Base-by-base conservation (phyloP, 192 early-diverging fungal genomes). In the Linnemannia zychae region DNA sequence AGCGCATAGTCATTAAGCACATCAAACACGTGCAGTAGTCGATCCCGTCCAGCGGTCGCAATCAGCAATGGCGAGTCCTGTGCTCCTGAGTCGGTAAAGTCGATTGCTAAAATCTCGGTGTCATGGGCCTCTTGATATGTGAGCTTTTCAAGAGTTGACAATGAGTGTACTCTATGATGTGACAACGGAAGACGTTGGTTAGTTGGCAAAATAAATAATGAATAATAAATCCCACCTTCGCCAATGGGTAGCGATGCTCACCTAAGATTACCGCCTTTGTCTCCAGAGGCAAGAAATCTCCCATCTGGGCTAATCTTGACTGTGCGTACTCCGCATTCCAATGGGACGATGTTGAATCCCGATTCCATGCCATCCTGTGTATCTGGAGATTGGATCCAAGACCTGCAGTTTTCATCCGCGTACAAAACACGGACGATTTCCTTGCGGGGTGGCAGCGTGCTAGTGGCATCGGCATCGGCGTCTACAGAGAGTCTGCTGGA, bases 1-100 rank as follows among this genome's bases (percentile, higher is more conserved):
- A 96, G 77, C 17, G 92, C 87, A 66, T 93, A 95, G 44, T 90
- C 76, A 24, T 77, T 80, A 13, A 67, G 63, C 22, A 93, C 87
- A 84, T 95, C 92, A 88, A 96, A 97, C 12, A 97, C 82, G 72
- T 97, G 95, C 16, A 97, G 73, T 11, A 95, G 75, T 77, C 96
- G 88, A 82, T 97, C 96, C 34, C 96, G 89, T 77, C 93, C 92
- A 28, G 92, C 93, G 12, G 95, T 95, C 9, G 94, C 96, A 38
- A 97, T 80, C 34, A 95, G 74, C 46, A 88, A 82, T 0, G 91
- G 89, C 1, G 77, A 37, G 46, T 86, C 90, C 82, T 71, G 50
- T 16, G 28, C 57, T 22, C 16, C 13, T 7, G 81, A 71, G 40
- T 91, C 90, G 4, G 91, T 88, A 75, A 96, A 94, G 79, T 96